Percentiles rank a stretch among this genome's conserved stretches.
Conservation (phyloP, 441 rosid genomes). For the Gossypium laxum region DNA sequence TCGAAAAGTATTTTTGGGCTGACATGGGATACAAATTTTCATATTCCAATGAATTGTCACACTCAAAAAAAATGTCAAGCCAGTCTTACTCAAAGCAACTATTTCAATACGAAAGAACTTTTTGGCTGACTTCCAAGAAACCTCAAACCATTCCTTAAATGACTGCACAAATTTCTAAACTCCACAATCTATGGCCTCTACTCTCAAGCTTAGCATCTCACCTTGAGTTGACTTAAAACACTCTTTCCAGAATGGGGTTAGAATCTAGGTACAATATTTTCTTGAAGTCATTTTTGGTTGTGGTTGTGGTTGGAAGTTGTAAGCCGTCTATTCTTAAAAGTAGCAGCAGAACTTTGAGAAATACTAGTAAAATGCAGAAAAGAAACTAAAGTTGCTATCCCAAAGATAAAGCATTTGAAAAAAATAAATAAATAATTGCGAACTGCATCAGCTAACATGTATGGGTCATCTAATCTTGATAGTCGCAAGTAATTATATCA, state of each 20-base stretch:
- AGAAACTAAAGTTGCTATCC: neutral
- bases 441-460: neutral
- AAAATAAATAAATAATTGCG: neutral
- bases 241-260: neutral
- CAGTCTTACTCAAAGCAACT: neutral
- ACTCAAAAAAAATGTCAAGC: neutral
- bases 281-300: neutral
- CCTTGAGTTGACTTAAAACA: neutral
- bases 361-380: neutral
- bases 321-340: neutral
- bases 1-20: neutral
- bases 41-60: neutral
- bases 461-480: neutral
- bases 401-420: neutral
- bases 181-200: neutral
- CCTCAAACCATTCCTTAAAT: neutral
- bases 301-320: neutral
- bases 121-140: neutral
- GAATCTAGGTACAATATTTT: neutral
- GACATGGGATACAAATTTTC: neutral
- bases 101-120: neutral
- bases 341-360: neutral
- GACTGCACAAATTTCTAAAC: neutral
- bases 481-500: neutral
- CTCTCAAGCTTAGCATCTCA: neutral